Evolutionary conservation across 345 rosid genomes (phyloP), one percentile per base, ranked within the genome.

Genomic region (Orychophragmus violaceus): DNA sequence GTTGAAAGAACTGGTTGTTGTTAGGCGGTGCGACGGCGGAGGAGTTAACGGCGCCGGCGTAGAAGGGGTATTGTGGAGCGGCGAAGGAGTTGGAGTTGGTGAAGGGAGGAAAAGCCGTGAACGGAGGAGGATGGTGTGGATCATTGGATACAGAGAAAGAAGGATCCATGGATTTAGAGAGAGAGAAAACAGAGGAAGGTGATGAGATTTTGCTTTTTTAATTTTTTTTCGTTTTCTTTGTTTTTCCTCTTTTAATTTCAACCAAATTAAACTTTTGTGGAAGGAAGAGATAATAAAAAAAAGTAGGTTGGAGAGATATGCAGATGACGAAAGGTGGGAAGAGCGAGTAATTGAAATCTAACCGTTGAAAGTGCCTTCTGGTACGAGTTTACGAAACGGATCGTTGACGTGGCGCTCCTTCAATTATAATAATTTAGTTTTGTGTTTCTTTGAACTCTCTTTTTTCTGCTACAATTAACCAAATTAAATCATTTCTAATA

Each of bases 81-180:
- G 49, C 14, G 57, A 16, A 46, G 4, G 75, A 41, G 39, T 48
- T 65, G 25, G 70, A 8, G 66, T 23, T 50, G 53, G 65, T 39
- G 69, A 70, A 55, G 11, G 74, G 55, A 53, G 72, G 66, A 1
- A 9, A 70, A 58, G 46, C 3, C 23, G 64, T 53, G 67, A 41
- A 71, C 51, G 29, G 69, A 32, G 72, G 19, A 16, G 46, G 69
- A 46, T 59, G 76, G n/a, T 58, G 76, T 3, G 79, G 73, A 71
- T 76, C 79, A 11, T 50, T 69, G 42, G 74, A 24, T 28, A 64
- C 41, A 61, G 79, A 50, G 45, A 76, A 29, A 42, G 79, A 59
- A 63, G 76, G 76, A 72, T 76, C 79, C 79, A 76, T 76, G 58
- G 73, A 60, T 74, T 74, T 62, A 59, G 72, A 70, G 62, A 75